These are phyloP conservation scores for Trametes cingulata DNA, from an alignment of 768 basidiomycete genomes.

Conservation along the genomic window DNA sequence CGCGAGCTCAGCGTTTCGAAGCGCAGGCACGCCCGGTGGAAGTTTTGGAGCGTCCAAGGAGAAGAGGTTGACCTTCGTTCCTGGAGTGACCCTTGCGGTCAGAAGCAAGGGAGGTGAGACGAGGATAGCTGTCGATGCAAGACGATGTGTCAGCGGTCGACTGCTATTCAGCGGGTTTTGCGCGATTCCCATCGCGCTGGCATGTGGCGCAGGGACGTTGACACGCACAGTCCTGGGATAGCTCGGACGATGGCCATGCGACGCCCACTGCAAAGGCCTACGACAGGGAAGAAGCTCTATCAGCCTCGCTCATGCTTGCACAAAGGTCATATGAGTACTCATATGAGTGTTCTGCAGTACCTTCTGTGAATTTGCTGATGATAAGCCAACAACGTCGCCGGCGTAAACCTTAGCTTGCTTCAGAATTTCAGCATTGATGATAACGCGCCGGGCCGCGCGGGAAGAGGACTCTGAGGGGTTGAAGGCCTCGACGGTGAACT, in stretches of 20 bases:
- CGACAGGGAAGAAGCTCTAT: slow-evolving; percentile 1
- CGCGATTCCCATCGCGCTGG: not conserved
- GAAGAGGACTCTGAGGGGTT: slow-evolving; percentile 30
- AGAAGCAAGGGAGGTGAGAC: slow-evolving; percentile 58
- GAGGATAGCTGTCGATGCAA: slow-evolving; percentile 46
- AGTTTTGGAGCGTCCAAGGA: slow-evolving; percentile 37
- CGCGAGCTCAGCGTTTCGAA: slow-evolving; percentile 53
- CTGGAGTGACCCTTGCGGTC: slow-evolving; percentile 58
- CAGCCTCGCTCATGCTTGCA: not conserved
- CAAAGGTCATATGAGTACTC: slow-evolving; percentile 5
- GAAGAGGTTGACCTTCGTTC: slow-evolving; percentile 48
- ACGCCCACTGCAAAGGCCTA: slow-evolving; percentile 69
- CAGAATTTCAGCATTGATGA: slow-evolving; percentile 61
- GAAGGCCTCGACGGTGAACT: slow-evolving; percentile 31
- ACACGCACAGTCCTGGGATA: slow-evolving; percentile 58
- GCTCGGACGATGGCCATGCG: slow-evolving; percentile 73
- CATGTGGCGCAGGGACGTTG: slow-evolving; percentile 11
- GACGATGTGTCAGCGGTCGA: not conserved
- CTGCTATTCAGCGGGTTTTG: not conserved
- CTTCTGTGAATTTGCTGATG: slow-evolving; percentile 38
- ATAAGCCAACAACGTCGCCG: slow-evolving; percentile 67
- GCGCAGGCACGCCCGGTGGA: slow-evolving; percentile 49
- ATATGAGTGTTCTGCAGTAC: slow-evolving; percentile 28
- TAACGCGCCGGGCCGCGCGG: slow-evolving; percentile 62
- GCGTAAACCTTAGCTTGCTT: slow-evolving; percentile 63